A percentile compares a stretch with the other conserved stretches of the same genome.
These are phyloP conservation scores for Colletotrichum sp. DNA, from an alignment of 2,329 filamentous ascomycete genomes.

Conservation along the genomic window DNA sequence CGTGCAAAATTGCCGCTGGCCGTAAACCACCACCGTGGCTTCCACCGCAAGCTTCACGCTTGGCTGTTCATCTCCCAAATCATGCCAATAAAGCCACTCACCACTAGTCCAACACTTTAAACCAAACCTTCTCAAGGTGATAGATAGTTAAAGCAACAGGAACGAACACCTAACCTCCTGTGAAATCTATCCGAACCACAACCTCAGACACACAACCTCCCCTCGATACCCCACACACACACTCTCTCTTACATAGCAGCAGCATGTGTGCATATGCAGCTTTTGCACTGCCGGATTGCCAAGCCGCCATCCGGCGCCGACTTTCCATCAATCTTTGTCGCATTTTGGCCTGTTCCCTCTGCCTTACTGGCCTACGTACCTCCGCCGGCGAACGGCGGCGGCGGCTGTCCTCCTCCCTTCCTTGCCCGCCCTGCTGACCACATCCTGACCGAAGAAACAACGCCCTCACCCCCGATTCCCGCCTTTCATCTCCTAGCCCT, in stretches of 20 bases:
- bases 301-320: conserved; percentile 15
- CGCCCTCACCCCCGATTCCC: neutral
- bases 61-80: neutral
- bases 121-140: neutral
- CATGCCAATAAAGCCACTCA: neutral
- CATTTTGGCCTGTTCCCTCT: neutral
- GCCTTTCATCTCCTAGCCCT: neutral
- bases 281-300: conserved; percentile 18
- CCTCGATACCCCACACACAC: neutral
- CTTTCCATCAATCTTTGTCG: conserved; percentile 1
- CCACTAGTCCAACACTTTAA: neutral
- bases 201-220: neutral
- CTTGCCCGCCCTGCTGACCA: neutral
- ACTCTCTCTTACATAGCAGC: neutral
- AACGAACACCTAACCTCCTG: neutral
- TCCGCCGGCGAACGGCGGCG: neutral
- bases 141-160: too few relatives aligned
- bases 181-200: neutral
- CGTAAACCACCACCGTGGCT: neutral
- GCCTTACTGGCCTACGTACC: neutral
- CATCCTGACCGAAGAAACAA: neutral
- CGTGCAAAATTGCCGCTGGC: neutral
- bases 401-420: neutral
- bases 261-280: neutral
- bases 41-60: neutral